phyloP scores from a whole-genome alignment of 768 basidiomycete species.

The Leccinellum albellum region DNA sequence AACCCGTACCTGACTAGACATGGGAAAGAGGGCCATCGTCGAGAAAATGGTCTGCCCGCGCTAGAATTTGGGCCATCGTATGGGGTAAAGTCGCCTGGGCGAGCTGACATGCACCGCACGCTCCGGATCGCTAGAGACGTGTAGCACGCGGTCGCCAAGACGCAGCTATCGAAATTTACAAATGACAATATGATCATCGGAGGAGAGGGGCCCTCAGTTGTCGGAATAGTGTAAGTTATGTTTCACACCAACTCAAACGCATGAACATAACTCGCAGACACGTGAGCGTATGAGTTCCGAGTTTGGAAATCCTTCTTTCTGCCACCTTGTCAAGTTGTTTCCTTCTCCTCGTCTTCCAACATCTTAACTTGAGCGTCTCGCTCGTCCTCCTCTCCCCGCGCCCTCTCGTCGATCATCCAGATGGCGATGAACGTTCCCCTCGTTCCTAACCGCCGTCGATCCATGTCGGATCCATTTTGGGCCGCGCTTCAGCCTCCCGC shows the following conservation, averaged over 20 bases:
- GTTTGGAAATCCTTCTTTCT: slow-evolving; percentile 27
- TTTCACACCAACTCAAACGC: background rate
- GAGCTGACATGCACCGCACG: background rate
- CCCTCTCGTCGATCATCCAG: slow-evolving; percentile 4
- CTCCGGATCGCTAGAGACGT: background rate
- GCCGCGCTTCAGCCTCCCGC: slow-evolving; percentile 65
- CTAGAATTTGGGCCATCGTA: background rate
- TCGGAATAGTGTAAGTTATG: background rate
- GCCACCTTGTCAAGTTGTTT: slow-evolving; percentile 9
- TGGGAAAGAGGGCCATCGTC: background rate
- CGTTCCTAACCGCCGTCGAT: slow-evolving; percentile 38
- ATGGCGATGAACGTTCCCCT: slow-evolving; percentile 26
- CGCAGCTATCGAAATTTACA: background rate
- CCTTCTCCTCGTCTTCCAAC: slow-evolving; percentile 11
- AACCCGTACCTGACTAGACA: background rate
- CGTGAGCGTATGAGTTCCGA: slow-evolving; percentile 17
- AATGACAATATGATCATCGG: background rate
- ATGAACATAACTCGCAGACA: background rate
- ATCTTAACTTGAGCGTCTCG: slow-evolving; percentile 20
- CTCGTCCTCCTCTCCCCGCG: slow-evolving; percentile 2
- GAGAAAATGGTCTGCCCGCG: background rate
- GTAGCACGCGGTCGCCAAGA: background rate
- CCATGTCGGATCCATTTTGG: slow-evolving; percentile 67
- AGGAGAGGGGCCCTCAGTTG: background rate
- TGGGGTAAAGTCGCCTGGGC: background rate